Evolutionary conservation across 2,329 filamentous ascomycete genomes (phyloP).

Genomic region (Fusarium redolens): DNA sequence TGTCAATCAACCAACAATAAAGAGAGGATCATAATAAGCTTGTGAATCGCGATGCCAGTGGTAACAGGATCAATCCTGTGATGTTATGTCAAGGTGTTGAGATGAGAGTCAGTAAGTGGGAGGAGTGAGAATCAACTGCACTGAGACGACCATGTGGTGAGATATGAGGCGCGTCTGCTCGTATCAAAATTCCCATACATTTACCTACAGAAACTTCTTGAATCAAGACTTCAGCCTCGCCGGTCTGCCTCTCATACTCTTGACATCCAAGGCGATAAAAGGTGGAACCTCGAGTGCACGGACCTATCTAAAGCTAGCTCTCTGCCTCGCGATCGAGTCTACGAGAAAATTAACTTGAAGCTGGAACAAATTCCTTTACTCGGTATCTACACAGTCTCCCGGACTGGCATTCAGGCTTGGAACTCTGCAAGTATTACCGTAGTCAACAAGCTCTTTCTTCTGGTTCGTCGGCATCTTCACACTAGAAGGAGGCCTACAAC

Average conservation of each 20-base stretch:
- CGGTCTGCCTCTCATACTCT: not conserved
- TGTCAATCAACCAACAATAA: fast-evolving
- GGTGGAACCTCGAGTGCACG: not conserved
- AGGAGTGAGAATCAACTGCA: fast-evolving
- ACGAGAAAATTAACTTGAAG: too few relatives aligned
- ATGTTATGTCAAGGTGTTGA: not conserved
- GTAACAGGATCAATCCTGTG: not conserved
- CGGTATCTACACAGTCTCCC: too few relatives aligned
- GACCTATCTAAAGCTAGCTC: not conserved
- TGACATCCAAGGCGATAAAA: not conserved
- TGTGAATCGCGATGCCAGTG: not conserved
- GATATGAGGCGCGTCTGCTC: fast-evolving
- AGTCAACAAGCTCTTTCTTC: too few relatives aligned
- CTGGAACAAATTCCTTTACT: not conserved
- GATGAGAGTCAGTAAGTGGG: fast-evolving
- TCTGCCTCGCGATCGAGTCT: fast-evolving
- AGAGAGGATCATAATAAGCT: fast-evolving
- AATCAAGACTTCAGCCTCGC: not conserved
- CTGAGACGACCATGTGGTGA: fast-evolving
- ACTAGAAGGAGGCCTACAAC: fast-evolving
- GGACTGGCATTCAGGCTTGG: too few relatives aligned
- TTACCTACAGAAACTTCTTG: fast-evolving
- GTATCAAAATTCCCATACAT: fast-evolving
- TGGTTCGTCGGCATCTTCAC: not conserved
- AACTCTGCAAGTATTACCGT: too few relatives aligned